Evolutionary conservation across 2,329 filamentous ascomycete species (phyloP), one percentile per base, ranked within the genome.

Genomic region (Cladorrhinum sp.): DNA sequence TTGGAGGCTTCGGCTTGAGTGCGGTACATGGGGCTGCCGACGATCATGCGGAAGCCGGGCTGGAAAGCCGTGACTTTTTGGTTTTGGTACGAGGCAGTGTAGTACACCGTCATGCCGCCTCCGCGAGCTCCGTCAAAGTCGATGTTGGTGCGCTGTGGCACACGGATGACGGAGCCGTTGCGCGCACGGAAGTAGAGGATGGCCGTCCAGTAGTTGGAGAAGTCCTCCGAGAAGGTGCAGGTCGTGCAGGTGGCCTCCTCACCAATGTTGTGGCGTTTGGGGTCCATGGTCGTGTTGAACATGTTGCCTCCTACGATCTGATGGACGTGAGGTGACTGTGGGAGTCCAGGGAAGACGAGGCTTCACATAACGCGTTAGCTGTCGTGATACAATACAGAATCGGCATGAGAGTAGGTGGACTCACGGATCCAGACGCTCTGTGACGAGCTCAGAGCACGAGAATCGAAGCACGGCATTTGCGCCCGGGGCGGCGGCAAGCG

Each of bases 31-130:
- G 64, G 64, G 61, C 58, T 64, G 50, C 62, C 62, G 12, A 64
- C 59, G 10, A 62, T 63, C 64, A 64, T 66, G 57, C 64, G 64
- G 61, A 66, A 64, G 8, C 62, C 64, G 3, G 62, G 64, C 9
- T 51, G 32, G 57, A 66, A 64, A 29, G 59, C 61, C 0, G 59
- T 64, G 2, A 57, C 60, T 13, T 62, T 62, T 18, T 49, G 18
- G 13, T 41, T 55, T 10, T 59, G 50, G 55, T 51, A 64, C 4
- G 50, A 49, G 1, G 64, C 3, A 1, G 62, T 62, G 50, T 62
- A 64, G 55, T 64, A 66, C 16, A 66, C 64, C 1, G 56, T 62
- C 54, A 66, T 61, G 36, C 60, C 62, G 25, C 62, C 64, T 18
- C 61, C 63, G 12, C 59, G 58, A 7, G 64, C 60, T 13, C 50